Conservation (phyloP, 805 yeast genomes). For the Zygoascus bituminiphila region DNA sequence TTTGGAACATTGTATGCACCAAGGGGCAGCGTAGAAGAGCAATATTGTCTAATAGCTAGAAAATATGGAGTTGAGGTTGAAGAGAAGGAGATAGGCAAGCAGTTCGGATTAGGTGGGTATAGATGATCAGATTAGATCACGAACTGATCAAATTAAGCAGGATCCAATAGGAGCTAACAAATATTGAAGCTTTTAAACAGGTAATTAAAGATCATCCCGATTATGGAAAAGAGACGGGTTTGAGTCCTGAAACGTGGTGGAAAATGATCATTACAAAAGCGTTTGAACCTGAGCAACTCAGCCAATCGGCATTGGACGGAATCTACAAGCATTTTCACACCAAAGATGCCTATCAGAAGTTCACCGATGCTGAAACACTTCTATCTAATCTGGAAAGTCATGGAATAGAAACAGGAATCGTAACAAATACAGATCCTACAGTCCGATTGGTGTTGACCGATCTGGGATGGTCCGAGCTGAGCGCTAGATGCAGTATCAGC, state of each 20-base stretch:
- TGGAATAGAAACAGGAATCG: constrained; percentile 9
- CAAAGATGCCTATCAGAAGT: constrained; percentile 11
- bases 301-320: constrained; percentile 4
- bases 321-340: constrained; percentile 16
- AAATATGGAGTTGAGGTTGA: constrained; percentile 10
- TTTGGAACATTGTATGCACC: constrained; percentile 18
- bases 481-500: constrained; percentile 6
- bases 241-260: constrained; percentile 17
- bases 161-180: neutral
- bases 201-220: constrained; percentile 12
- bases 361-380: constrained; percentile 11
- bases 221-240: constrained; percentile 13
- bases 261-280: constrained; percentile 7
- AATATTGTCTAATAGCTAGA: constrained; percentile 12
- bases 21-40: constrained; percentile 11
- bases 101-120: constrained; percentile 10
- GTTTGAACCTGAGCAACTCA: neutral
- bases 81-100: constrained; percentile 3
- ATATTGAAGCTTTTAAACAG: constrained; percentile 10
- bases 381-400: constrained; percentile 3
- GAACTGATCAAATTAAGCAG: too few relatives aligned
- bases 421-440: constrained; percentile 19
- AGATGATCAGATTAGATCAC: neutral
- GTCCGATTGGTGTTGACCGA: constrained; percentile 9
- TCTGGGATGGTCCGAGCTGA: constrained; percentile 8